Evolutionary conservation across 164 flowering plant species (phyloP).

Genomic region (Piper longum): DNA sequence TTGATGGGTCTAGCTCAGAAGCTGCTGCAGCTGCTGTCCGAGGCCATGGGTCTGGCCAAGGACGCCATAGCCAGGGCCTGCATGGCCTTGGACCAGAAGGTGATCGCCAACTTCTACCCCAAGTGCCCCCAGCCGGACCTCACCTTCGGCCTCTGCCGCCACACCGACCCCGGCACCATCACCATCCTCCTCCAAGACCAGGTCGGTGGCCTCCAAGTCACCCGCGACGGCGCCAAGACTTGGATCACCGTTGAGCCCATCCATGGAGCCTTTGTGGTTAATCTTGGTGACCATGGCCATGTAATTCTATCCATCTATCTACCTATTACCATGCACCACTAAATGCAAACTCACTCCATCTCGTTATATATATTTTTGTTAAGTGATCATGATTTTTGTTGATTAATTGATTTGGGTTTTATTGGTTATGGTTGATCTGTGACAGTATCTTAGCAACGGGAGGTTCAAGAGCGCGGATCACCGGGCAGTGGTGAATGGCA

Average conservation of each 20-base stretch:
- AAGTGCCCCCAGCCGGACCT: conserved; percentile 80
- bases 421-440: no score
- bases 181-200: conserved; percentile 69
- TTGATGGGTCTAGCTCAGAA: conserved; percentile 69
- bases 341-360: no score
- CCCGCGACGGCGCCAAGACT: conserved; percentile 55
- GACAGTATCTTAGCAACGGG: conserved; percentile 74
- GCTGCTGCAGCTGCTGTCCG: conserved; percentile 59
- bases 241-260: conserved; percentile 89
- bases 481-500: conserved; percentile 85
- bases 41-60: conserved; percentile 52
- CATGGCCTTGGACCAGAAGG: conserved; percentile 81
- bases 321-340: no score
- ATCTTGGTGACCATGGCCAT: conserved; percentile 85
- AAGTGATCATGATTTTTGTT: no score
- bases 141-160: conserved; percentile 77
- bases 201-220: conserved; percentile 89
- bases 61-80: conserved; percentile 73
- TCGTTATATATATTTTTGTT: no score
- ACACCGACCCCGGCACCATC: conserved; percentile 86
- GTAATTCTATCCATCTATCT: conserved; percentile 23
- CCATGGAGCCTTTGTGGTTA: conserved; percentile 72
- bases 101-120: conserved; percentile 70
- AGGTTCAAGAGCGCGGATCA: conserved; percentile 90
- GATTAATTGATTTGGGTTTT: no score